These are phyloP conservation scores for Teratosphaeria nubilosa DNA, from an alignment of 2,329 filamentous ascomycete genomes.

Conservation along the genomic window DNA sequence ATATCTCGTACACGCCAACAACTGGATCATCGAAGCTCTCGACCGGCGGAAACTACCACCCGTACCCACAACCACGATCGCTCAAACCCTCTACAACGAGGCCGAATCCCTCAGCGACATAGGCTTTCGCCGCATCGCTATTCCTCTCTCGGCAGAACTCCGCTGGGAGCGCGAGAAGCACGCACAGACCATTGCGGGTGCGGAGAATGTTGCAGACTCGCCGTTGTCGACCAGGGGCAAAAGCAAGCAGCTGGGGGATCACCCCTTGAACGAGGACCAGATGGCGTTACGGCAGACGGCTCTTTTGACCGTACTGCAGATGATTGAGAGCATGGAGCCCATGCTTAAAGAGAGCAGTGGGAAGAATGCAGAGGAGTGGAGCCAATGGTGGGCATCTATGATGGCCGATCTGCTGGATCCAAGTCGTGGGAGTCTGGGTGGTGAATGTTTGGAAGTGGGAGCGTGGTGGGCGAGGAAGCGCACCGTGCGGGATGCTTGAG, in stretches of 20 bases:
- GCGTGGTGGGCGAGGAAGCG: conserved; percentile 54
- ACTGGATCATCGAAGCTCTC: conserved; percentile 68
- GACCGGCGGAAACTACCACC: conserved; percentile 59
- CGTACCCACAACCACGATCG: conserved; percentile 68
- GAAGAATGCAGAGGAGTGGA: conserved; percentile 87
- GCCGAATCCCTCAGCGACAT: conserved; percentile 59
- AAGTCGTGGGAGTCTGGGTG: conserved; percentile 58
- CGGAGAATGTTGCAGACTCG: conserved; percentile 9
- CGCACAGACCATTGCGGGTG: conserved; percentile 6
- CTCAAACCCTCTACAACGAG: conserved; percentile 71
- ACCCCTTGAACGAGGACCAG: conserved; percentile 41
- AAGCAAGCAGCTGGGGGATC: conserved; percentile 12
- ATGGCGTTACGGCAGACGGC: conserved; percentile 66
- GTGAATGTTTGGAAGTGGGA: conserved; percentile 68
- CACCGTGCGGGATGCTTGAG: conserved; percentile 5
- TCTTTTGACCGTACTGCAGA: conserved; percentile 68
- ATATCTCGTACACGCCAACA: conserved; percentile 73
- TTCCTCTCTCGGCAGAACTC: conserved; percentile 66
- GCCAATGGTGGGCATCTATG: conserved; percentile 79
- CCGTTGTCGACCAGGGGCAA: conserved; percentile 12
- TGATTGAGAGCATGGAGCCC: conserved; percentile 78
- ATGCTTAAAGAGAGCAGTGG: conserved; percentile 70
- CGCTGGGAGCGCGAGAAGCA: conserved; percentile 67
- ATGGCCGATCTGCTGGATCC: conserved; percentile 74
- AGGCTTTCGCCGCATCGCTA: conserved; percentile 67